A percentile compares a stretch with the other conserved stretches of the same genome.
Conservation (phyloP, 2,329 filamentous ascomycete species). For the Neophaeococcomyces mojaviensis region DNA sequence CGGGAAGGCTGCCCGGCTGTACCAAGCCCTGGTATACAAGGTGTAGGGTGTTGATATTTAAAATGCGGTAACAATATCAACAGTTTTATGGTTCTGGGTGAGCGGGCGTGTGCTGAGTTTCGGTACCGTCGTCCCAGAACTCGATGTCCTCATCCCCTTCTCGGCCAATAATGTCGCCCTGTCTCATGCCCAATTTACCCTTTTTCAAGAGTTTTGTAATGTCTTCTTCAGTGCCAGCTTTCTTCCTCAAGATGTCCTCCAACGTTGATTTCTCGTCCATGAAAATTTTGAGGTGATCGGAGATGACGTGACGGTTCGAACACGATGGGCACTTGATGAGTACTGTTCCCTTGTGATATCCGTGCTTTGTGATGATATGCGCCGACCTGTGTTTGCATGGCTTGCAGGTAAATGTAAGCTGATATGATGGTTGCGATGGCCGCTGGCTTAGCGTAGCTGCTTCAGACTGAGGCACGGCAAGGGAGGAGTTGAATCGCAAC, state of each 20-base stretch:
- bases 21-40: too few species aligned
- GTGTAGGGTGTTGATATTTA: too few species aligned
- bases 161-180: constrained; percentile 41
- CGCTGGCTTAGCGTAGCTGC: constrained; percentile 9
- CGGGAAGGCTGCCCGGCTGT: too few species aligned
- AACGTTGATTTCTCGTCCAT: constrained; percentile 35
- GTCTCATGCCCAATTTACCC: constrained; percentile 65
- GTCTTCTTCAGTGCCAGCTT: constrained; percentile 49
- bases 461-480: constrained; percentile 13
- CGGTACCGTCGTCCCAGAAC: constrained; percentile 72
- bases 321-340: constrained; percentile 83
- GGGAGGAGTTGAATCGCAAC: constrained; percentile 15
- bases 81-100: neutral
- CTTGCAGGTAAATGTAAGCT: constrained; percentile 86
- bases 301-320: constrained; percentile 81
- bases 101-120: constrained; percentile 24
- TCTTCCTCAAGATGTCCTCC: constrained; percentile 35
- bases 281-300: constrained; percentile 69
- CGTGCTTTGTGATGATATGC: constrained; percentile 85
- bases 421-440: constrained; percentile 51
- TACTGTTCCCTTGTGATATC: constrained; percentile 84
- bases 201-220: constrained; percentile 58
- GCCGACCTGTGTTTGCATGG: constrained; percentile 73
- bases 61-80: neutral
- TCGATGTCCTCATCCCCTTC: constrained; percentile 77